A percentile compares a stretch with the other conserved stretches of the same genome.
These are phyloP conservation scores for Sporobolomyces pararoseus DNA, from an alignment of 768 basidiomycete species.

Conservation along the genomic window DNA sequence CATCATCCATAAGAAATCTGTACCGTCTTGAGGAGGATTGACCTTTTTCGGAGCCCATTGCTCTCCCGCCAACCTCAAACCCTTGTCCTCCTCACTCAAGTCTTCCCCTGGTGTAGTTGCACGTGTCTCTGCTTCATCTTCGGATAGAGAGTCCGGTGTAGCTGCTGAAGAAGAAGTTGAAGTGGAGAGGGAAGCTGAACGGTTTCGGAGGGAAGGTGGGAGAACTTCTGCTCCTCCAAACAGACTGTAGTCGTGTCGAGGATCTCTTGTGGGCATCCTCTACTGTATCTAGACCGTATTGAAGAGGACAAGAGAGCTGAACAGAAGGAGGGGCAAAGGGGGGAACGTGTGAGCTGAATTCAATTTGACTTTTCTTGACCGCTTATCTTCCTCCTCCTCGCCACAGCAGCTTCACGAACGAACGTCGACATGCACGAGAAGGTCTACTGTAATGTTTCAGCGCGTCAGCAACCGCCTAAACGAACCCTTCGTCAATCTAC, in stretches of 20 bases:
- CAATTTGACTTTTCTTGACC: too few species aligned
- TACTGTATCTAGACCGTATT: background rate
- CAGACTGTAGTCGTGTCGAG: conserved; percentile 30
- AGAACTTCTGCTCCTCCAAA: conserved; percentile 36
- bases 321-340: background rate
- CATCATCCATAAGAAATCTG: conserved; percentile 93
- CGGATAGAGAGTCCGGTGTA: conserved; percentile 18
- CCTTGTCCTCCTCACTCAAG: background rate
- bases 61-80: conserved; percentile 9
- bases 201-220: conserved; percentile 15
- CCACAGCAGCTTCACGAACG: too few species aligned
- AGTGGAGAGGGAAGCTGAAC: conserved; percentile 8
- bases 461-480: too few species aligned
- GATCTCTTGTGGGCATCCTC: conserved; percentile 8
- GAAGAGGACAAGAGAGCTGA: background rate
- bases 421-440: too few species aligned
- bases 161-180: conserved; percentile 1
- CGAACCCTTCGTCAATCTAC: too few species aligned
- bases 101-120: conserved; percentile 34
- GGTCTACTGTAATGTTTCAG: too few species aligned
- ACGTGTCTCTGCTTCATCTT: conserved; percentile 24
- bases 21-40: conserved; percentile 66
- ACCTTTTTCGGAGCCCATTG: conserved; percentile 47
- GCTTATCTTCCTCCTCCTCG: too few species aligned
- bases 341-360: background rate